phyloP scores from a whole-genome alignment of 768 basidiomycete species.

The Clitopilus passeckerianus region DNA sequence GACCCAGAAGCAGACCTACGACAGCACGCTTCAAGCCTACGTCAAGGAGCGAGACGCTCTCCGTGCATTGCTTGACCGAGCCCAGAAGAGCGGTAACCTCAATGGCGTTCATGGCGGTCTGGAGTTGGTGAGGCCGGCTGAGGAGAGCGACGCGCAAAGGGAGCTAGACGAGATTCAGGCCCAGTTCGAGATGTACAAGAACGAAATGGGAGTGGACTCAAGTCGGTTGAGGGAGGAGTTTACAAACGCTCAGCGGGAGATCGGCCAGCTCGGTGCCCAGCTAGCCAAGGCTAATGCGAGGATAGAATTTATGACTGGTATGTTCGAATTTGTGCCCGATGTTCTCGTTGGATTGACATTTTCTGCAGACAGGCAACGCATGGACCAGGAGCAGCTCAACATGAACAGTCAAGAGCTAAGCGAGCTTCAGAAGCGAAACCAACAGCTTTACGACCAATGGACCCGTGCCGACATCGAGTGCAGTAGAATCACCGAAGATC shows the following conservation, averaged over 20 bases:
- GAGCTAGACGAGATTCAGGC: slow-evolving; percentile 71
- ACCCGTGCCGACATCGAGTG: slow-evolving; percentile 73
- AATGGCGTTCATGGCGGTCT: slow-evolving; percentile 11
- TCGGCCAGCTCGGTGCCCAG: slow-evolving; percentile 54
- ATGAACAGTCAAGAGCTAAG: slow-evolving; percentile 64
- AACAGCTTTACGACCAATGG: slow-evolving; percentile 69
- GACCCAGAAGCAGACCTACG: slow-evolving; percentile 64
- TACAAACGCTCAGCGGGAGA: slow-evolving; percentile 58
- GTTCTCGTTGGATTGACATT: slow-evolving; percentile 5
- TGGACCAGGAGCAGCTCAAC: slow-evolving; percentile 63
- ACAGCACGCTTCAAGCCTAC: slow-evolving; percentile 71
- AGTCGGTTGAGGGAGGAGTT: slow-evolving; percentile 70
- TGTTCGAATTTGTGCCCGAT: slow-evolving; percentile 17
- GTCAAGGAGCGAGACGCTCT: slow-evolving; percentile 87
- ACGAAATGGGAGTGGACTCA: slow-evolving; percentile 79
- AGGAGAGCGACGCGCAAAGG: slow-evolving; percentile 18
- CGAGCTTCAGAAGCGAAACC: slow-evolving; percentile 62
- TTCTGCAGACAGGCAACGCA: slow-evolving; percentile 58
- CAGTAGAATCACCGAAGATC: slow-evolving; percentile 62
- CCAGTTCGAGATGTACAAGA: slow-evolving; percentile 77
- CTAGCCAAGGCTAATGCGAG: slow-evolving; percentile 84
- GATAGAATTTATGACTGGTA: slow-evolving; percentile 73
- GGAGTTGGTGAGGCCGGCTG: slow-evolving; percentile 1
- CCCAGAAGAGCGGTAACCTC: slow-evolving; percentile 27
- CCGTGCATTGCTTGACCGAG: slow-evolving; percentile 64